phyloP scores from a whole-genome alignment of 1,139 yeast species.

The Saccharomyces hybrid region DNA sequence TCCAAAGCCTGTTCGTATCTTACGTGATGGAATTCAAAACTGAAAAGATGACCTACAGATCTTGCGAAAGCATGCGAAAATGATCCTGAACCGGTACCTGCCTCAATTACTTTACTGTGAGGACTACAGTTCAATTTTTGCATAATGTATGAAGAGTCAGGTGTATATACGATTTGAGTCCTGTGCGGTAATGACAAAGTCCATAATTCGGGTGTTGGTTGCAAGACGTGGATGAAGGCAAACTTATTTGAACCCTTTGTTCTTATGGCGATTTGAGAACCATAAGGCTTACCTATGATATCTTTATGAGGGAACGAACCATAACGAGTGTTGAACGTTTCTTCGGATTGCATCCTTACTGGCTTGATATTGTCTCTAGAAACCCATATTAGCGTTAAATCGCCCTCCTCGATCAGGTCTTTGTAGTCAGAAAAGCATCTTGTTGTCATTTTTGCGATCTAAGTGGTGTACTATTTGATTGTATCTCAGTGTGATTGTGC shows the following conservation, averaged over 20 bases:
- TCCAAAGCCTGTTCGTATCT: constrained; percentile 68
- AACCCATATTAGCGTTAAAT: constrained; percentile 76
- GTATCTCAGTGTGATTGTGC: background rate
- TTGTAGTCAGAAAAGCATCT: constrained; percentile 22
- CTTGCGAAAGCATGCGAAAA: constrained; percentile 91
- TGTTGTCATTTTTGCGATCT: background rate
- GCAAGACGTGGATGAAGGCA: constrained; percentile 82
- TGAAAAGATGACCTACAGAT: constrained; percentile 68
- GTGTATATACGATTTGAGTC: constrained; percentile 95
- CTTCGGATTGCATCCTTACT: constrained; percentile 51
- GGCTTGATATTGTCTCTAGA: constrained; percentile 78
- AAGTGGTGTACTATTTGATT: background rate
- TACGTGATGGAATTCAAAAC: constrained; percentile 87
- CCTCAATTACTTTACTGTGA: constrained; percentile 80
- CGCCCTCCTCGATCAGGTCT: constrained; percentile 64
- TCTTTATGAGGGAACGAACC: constrained; percentile 78
- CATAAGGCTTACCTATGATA: constrained; percentile 78
- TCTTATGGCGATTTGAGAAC: constrained; percentile 73
- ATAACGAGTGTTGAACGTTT: constrained; percentile 68
- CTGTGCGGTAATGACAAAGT: constrained; percentile 89
- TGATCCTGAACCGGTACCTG: constrained; percentile 97
- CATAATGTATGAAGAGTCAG: constrained; percentile 85
- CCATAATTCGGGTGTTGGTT: constrained; percentile 96
- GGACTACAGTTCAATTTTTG: constrained; percentile 69
- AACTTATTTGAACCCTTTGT: constrained; percentile 47